A percentile compares a stretch with the other conserved stretches of the same genome.
Conservation (phyloP, 2,329 filamentous ascomycete genomes). For the Neopestalotiopsis sp. region DNA sequence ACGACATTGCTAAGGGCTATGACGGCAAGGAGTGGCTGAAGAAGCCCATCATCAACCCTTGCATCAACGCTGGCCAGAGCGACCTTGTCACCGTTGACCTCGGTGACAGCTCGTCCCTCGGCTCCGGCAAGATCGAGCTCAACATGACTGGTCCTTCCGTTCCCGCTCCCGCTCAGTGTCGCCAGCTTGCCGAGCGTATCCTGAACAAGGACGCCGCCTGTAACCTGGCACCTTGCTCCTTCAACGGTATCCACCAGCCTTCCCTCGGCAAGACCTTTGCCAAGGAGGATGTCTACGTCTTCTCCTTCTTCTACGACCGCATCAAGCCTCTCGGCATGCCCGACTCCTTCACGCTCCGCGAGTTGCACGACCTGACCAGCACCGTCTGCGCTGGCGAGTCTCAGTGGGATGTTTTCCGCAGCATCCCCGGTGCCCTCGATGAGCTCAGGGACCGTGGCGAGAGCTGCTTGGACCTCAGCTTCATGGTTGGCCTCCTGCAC, state of each 20-base stretch:
- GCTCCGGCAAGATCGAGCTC: constrained; percentile 65
- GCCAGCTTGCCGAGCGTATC: constrained; percentile 86
- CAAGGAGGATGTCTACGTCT: constrained; percentile 90
- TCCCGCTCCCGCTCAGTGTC: constrained; percentile 83
- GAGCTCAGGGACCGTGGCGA: constrained; percentile 86
- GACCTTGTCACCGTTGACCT: constrained; percentile 77
- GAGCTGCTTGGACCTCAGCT: constrained; percentile 93
- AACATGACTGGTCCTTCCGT: constrained; percentile 87
- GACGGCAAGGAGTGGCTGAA: constrained; percentile 48
- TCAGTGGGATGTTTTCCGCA: constrained; percentile 81
- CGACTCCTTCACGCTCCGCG: constrained; percentile 91
- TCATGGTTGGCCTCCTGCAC: constrained; percentile 91
- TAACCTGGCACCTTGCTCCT: constrained; percentile 88
- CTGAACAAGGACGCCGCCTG: constrained; percentile 86
- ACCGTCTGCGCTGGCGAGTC: constrained; percentile 82
- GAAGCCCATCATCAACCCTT: constrained; percentile 53
- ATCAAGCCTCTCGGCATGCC: constrained; percentile 95
- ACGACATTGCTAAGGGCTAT: constrained; percentile 69
- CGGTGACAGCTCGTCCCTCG: constrained; percentile 68
- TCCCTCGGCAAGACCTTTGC: constrained; percentile 90
- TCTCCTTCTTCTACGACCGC: constrained; percentile 98
- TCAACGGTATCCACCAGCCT: constrained; percentile 96
- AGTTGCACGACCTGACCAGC: constrained; percentile 84
- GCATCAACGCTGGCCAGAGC: constrained; percentile 78
- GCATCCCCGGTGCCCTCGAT: constrained; percentile 76